Percentiles rank a stretch among this genome's conserved stretches.
Conservation (phyloP, 108 stramenopile species). For the Nitzschia inconspicua region DNA sequence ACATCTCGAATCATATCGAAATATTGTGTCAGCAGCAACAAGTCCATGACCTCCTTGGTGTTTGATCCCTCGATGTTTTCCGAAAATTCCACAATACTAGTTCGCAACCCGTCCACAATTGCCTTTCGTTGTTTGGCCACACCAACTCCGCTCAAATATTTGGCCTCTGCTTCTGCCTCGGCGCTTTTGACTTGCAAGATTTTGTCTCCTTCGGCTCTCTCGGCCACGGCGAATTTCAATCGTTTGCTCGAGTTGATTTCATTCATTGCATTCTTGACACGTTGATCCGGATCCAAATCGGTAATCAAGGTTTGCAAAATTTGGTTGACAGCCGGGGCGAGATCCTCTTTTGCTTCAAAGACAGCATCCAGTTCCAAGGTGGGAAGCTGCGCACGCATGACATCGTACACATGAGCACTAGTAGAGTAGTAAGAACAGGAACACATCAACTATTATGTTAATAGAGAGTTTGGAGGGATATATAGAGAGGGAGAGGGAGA, state of each 20-base stretch:
- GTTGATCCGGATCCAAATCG: constrained; percentile 90
- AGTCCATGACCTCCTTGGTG: constrained; percentile 96
- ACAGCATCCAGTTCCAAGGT: constrained; percentile 90
- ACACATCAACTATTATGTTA: too few relatives aligned
- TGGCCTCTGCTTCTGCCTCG: constrained; percentile 96
- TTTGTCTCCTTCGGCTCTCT: constrained; percentile 96
- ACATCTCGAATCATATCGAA: constrained; percentile 92
- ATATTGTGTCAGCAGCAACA: constrained; percentile 92
- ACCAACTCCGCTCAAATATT: constrained; percentile 94
- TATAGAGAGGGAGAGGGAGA: too few relatives aligned
- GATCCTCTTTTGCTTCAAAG: constrained; percentile 95
- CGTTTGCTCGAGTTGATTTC: constrained; percentile 94
- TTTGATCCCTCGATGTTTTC: constrained; percentile 73
- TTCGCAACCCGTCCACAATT: constrained; percentile 91
- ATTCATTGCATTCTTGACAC: constrained; percentile 93
- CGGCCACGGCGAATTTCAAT: constrained; percentile 91
- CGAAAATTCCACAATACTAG: constrained; percentile 81
- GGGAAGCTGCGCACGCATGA: constrained; percentile 83
- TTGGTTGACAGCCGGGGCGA: constrained; percentile 91
- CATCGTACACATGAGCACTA: constrained; percentile 86
- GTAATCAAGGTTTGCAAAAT: constrained; percentile 84
- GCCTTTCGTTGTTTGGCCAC: constrained; percentile 96
- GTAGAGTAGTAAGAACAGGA: neutral
- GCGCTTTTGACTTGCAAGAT: constrained; percentile 94
- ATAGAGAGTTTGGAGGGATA: too few relatives aligned